Percentiles rank a stretch among this genome's conserved stretches.
Evolutionary conservation across 176 grass and related monocot genomes (phyloP).

Genomic region (Echinochloa phyllopogon): DNA sequence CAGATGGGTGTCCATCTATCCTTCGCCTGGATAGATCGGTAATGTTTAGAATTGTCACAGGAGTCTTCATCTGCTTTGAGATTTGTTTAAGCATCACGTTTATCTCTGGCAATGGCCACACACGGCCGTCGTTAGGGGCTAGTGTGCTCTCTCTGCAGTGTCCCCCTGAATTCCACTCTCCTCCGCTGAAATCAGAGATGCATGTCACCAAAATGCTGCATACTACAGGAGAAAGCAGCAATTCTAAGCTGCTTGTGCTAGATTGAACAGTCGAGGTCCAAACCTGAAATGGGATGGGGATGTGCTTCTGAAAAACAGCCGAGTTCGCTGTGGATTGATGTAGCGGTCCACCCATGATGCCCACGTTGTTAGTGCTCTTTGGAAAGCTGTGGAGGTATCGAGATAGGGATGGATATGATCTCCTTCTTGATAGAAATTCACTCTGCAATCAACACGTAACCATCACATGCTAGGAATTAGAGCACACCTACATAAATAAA

Average conservation of each 20-base stretch:
- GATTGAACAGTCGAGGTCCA: slow-evolving; percentile 19
- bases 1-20: slow-evolving; percentile 84
- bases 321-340: slow-evolving; percentile 57
- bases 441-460: slow-evolving; percentile 47
- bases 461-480: background rate
- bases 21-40: slow-evolving; percentile 74
- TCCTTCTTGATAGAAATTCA: slow-evolving; percentile 96
- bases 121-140: slow-evolving; percentile 51
- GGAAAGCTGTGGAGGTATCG: slow-evolving; percentile 68
- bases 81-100: slow-evolving; percentile 66
- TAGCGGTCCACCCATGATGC: slow-evolving; percentile 72
- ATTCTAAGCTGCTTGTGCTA: background rate
- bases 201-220: background rate
- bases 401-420: slow-evolving; percentile 59
- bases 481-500: background rate
- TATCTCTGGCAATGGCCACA: slow-evolving; percentile 52
- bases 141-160: slow-evolving; percentile 73
- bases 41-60: slow-evolving; percentile 80
- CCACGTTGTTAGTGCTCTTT: slow-evolving; percentile 81
- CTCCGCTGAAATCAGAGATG: slow-evolving; percentile 53
- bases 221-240: background rate
- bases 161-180: slow-evolving; percentile 91
- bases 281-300: slow-evolving; percentile 92
- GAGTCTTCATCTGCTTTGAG: slow-evolving; percentile 64
- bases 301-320: slow-evolving; percentile 88